Evolutionary conservation across 1,139 yeast species (phyloP).

Genomic region (Yamadazyma diospyri): DNA sequence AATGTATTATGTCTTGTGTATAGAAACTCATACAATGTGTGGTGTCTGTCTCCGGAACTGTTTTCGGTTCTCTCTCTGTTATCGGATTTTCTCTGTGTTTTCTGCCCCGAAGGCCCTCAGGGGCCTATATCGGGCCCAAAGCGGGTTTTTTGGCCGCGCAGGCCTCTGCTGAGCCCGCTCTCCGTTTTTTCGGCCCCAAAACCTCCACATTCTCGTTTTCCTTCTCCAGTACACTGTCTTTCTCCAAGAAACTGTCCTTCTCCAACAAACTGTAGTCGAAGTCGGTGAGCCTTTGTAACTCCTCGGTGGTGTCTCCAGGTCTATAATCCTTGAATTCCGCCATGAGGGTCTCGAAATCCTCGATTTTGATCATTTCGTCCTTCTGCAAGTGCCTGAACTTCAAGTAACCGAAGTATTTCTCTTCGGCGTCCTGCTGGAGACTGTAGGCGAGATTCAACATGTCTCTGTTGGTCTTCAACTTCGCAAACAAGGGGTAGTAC

Average conservation of each 20-base stretch:
- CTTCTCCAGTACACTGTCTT: neutral
- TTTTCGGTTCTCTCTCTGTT: neutral
- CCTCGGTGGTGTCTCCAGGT: constrained; percentile 1
- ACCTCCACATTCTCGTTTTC: neutral
- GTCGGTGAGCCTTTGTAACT: constrained; percentile 4
- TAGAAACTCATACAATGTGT: constrained; percentile 7
- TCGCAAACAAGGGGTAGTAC: constrained; percentile 55
- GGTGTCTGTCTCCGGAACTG: neutral
- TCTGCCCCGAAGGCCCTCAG: too few relatives aligned
- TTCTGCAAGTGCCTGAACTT: constrained; percentile 34
- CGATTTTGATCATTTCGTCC: constrained; percentile 20
- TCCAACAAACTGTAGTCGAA: constrained; percentile 5
- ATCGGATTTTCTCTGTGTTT: neutral
- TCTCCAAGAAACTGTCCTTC: too few relatives aligned
- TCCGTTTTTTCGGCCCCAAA: too few relatives aligned
- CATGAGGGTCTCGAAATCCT: constrained; percentile 18
- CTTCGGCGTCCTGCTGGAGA: constrained; percentile 22
- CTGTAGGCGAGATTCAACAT: constrained; percentile 31
- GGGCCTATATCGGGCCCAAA: too few relatives aligned
- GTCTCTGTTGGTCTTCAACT: constrained; percentile 54
- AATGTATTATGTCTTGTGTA: constrained; percentile 16
- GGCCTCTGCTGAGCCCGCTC: too few relatives aligned
- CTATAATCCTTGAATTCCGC: neutral
- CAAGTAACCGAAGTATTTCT: constrained; percentile 23
- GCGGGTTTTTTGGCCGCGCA: too few relatives aligned